Percentiles rank a stretch among this genome's conserved stretches.
Conservation (phyloP, 305 asterid species). For the Fraxinus ornus region DNA sequence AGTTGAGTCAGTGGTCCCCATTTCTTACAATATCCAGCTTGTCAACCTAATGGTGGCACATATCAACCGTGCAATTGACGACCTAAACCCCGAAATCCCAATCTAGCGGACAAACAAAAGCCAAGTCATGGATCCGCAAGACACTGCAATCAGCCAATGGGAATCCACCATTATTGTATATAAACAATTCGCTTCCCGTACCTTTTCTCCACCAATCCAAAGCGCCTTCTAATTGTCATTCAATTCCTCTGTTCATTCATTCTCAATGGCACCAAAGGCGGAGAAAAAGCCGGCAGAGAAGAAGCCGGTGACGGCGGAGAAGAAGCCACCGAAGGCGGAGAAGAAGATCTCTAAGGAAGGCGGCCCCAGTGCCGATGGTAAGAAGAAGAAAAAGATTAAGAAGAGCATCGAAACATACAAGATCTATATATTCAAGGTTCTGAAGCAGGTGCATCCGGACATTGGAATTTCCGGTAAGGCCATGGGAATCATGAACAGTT, state of each 20-base stretch:
- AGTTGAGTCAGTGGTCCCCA: too few relatives aligned
- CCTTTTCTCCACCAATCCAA: neutral
- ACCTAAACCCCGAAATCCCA: neutral
- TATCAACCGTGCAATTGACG: neutral
- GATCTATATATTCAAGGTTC: conserved; percentile 47
- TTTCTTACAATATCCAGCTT: neutral
- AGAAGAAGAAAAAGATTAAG: conserved; percentile 46
- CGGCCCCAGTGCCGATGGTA: conserved; percentile 16
- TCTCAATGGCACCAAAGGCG: conserved; percentile 40
- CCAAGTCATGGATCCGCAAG: conserved; percentile 25
- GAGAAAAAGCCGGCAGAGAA: conserved; percentile 39
- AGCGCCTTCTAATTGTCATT: neutral
- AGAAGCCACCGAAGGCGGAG: neutral
- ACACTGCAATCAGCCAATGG: conserved; percentile 11
- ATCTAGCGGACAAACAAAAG: conserved; percentile 12
- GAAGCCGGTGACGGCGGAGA: conserved; percentile 18
- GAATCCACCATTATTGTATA: conserved; percentile 3
- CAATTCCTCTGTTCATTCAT: neutral
- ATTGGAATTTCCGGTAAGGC: conserved; percentile 48
- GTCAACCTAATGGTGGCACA: neutral
- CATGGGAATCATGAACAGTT: conserved; percentile 53
- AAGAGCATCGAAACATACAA: conserved; percentile 51
- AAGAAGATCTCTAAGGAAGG: conserved; percentile 29
- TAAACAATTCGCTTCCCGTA: conserved; percentile 6
- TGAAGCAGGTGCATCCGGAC: conserved; percentile 51